Evolutionary conservation across 2,329 filamentous ascomycete species (phyloP).

Genomic region (Tricladium varicosporioides): DNA sequence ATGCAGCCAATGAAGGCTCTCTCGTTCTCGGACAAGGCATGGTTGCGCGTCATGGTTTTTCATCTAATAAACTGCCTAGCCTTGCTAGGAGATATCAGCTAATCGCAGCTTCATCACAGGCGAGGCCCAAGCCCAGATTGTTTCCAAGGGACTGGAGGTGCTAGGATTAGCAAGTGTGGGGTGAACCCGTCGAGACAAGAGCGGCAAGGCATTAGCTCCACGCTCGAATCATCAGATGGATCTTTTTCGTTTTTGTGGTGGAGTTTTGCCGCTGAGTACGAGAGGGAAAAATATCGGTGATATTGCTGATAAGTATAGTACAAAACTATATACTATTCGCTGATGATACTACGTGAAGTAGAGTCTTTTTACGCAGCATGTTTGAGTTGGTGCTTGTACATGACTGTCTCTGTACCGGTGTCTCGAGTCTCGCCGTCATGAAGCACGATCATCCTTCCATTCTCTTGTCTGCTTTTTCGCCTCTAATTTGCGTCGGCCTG

Average conservation of each 20-base stretch:
- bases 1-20: background rate
- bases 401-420: too few species aligned
- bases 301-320: too few species aligned
- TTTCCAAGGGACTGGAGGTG: constrained; percentile 20
- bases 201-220: background rate
- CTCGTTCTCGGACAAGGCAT: background rate
- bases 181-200: constrained; percentile 3
- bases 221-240: background rate
- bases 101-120: constrained; percentile 7
- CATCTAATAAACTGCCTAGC: constrained; percentile 1
- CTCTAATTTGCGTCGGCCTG: background rate
- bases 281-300: too few species aligned
- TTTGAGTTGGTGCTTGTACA: too few species aligned
- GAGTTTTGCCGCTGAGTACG: background rate
- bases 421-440: background rate
- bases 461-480: background rate
- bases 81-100: background rate
- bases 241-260: background rate
- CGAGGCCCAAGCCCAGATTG: constrained; percentile 18
- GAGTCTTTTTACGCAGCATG: too few species aligned
- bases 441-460: background rate
- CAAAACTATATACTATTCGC: too few species aligned
- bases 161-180: background rate
- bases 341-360: too few species aligned
- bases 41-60: constrained; percentile 10